These are phyloP conservation scores for Phytophthora pluvialis DNA, from an alignment of 352 stramenopile species.

Conservation along the genomic window DNA sequence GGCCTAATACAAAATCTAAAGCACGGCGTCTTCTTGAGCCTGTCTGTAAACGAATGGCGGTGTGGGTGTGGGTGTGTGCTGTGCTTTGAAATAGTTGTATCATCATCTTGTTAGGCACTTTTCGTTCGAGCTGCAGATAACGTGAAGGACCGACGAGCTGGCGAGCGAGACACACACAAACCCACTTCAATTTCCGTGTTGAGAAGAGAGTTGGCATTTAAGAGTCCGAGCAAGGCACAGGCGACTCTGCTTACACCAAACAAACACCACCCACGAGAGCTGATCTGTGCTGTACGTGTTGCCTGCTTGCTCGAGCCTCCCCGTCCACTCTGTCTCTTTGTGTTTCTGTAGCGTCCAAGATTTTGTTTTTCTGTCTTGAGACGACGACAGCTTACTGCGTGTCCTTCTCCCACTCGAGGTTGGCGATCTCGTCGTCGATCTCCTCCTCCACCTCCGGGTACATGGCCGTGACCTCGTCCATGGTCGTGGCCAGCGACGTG, in stretches of 20 bases:
- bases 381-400: slow-evolving; percentile 58
- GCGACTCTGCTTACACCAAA: slow-evolving; percentile 6
- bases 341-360: slow-evolving; percentile 17
- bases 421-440: slow-evolving; percentile 90
- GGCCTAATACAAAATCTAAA: slow-evolving; percentile 17
- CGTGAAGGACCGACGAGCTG: slow-evolving; percentile 5
- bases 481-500: slow-evolving; percentile 84
- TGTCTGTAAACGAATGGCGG: background rate
- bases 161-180: slow-evolving; percentile 22
- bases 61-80: too few relatives aligned
- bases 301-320: background rate
- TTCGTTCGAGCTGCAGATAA: slow-evolving; percentile 20
- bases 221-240: slow-evolving; percentile 16
- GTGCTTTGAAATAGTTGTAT: slow-evolving; percentile 36
- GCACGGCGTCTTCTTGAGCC: background rate
- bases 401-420: slow-evolving; percentile 92
- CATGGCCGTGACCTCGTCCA: slow-evolving; percentile 87
- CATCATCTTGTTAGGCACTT: slow-evolving; percentile 35
- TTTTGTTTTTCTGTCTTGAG: slow-evolving; percentile 8
- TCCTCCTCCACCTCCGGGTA: slow-evolving; percentile 87
- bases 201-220: slow-evolving; percentile 41
- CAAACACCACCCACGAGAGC: slow-evolving; percentile 4
- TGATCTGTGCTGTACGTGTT: slow-evolving; percentile 10
- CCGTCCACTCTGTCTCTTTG: slow-evolving; percentile 20
- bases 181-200: slow-evolving; percentile 41